Evolutionary conservation across 495 filamentous ascomycete genomes (phyloP).

Genomic region (Hyaloscypha finlandica): DNA sequence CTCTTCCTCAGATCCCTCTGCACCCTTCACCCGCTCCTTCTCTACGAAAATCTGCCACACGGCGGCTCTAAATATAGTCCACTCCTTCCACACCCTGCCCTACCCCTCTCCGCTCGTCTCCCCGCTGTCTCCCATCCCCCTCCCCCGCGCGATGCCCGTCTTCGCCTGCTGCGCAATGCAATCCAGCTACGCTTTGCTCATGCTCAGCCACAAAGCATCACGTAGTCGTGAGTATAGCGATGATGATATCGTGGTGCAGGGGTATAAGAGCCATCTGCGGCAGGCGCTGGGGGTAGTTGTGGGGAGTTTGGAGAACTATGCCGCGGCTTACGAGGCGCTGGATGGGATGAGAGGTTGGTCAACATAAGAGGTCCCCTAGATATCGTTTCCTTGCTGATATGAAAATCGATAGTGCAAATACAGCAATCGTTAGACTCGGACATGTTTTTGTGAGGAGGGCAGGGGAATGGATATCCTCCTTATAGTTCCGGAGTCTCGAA

Average conservation of each 20-base stretch:
- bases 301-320: slow-evolving; percentile 55
- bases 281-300: slow-evolving; percentile 54
- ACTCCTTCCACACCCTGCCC: slow-evolving; percentile 52
- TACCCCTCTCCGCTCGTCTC: slow-evolving; percentile 44
- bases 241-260: slow-evolving; percentile 32
- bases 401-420: neutral
- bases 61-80: slow-evolving; percentile 52
- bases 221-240: slow-evolving; percentile 50
- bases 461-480: too few species aligned
- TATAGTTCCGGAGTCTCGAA: too few species aligned
- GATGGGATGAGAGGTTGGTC: slow-evolving; percentile 61
- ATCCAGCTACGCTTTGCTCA: slow-evolving; percentile 61
- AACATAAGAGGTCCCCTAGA: neutral
- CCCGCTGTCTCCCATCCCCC: slow-evolving; percentile 36
- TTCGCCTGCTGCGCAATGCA: slow-evolving; percentile 67
- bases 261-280: slow-evolving; percentile 51
- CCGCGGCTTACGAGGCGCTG: slow-evolving; percentile 59
- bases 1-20: too few species aligned
- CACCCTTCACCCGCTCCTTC: slow-evolving; percentile 30
- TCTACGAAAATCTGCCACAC: slow-evolving; percentile 57
- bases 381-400: too few species aligned
- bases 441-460: neutral
- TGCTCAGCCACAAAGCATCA: slow-evolving; percentile 36
- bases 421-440: neutral
- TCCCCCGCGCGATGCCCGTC: slow-evolving; percentile 52